Conservation (phyloP, 2,329 filamentous ascomycete genomes). For the Apiospora kogelbergensis region DNA sequence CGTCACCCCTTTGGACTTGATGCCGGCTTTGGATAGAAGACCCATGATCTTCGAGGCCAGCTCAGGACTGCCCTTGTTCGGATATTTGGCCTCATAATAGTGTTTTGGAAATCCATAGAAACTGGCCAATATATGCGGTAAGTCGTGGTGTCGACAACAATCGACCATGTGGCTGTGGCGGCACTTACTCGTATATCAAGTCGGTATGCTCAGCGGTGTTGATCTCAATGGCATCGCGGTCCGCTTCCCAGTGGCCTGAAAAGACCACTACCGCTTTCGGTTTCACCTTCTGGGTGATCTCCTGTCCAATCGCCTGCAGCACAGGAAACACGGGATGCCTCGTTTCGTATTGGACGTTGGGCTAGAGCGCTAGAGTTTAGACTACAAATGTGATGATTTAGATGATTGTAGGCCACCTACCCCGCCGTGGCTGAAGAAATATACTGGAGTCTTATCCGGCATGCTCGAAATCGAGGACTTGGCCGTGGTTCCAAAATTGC, state of each 20-base stretch:
- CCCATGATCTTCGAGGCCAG: slow-evolving; percentile 48
- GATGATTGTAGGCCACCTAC: slow-evolving; percentile 31
- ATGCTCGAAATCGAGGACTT: slow-evolving; percentile 19
- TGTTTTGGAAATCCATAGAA: slow-evolving; percentile 62
- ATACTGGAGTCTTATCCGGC: slow-evolving; percentile 39
- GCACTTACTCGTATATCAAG: slow-evolving; percentile 54
- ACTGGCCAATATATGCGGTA: slow-evolving; percentile 12
- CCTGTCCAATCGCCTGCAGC: slow-evolving; percentile 55
- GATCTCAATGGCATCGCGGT: slow-evolving; percentile 48
- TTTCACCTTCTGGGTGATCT: slow-evolving; percentile 60
- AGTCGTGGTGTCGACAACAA: neutral
- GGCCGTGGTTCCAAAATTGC: neutral
- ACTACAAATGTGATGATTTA: neutral
- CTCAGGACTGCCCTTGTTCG: slow-evolving; percentile 55
- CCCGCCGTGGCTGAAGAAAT: slow-evolving; percentile 52
- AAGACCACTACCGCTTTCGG: slow-evolving; percentile 64
- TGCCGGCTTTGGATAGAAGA: slow-evolving; percentile 6
- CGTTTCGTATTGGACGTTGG: slow-evolving; percentile 67
- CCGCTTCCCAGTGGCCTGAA: slow-evolving; percentile 65
- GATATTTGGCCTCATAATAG: slow-evolving; percentile 60
- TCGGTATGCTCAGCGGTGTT: slow-evolving; percentile 55
- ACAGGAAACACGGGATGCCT: slow-evolving; percentile 66
- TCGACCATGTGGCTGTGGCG: neutral
- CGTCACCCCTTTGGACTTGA: slow-evolving; percentile 13
- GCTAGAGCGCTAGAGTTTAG: slow-evolving; percentile 35